A percentile compares a stretch with the other conserved stretches of the same genome.
Evolutionary conservation across 257 asterid genomes (phyloP).

Genomic region (Verbena officinalis): DNA sequence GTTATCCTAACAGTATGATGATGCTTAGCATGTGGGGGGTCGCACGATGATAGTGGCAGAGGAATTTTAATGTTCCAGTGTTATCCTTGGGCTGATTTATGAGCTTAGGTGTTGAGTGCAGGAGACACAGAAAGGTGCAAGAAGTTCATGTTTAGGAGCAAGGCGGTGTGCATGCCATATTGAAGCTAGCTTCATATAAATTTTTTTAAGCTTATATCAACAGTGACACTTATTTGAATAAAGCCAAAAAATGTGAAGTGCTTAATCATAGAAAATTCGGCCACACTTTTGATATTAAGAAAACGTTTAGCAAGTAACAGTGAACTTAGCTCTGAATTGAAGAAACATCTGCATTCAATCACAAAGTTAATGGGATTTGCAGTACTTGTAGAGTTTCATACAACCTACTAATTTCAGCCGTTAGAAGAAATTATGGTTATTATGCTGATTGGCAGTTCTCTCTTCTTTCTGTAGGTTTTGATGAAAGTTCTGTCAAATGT

Average conservation of each 20-base stretch:
- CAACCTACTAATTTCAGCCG: not conserved
- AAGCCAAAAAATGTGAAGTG: not conserved
- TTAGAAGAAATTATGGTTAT: not conserved
- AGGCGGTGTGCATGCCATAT: not conserved
- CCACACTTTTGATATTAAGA: not conserved
- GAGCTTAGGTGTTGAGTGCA: conserved; percentile 6
- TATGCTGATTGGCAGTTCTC: conserved; percentile 29
- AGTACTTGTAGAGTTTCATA: not conserved
- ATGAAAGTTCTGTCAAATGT: conserved; percentile 91
- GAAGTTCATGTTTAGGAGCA: not conserved
- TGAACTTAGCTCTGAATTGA: conserved; percentile 2
- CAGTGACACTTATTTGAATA: not conserved
- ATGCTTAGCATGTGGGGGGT: not conserved
- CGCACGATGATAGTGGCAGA: conserved; percentile 3
- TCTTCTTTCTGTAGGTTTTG: conserved; percentile 59
- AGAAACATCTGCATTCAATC: not conserved
- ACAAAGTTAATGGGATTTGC: not conserved
- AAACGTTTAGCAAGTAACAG: not conserved
- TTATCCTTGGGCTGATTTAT: not conserved
- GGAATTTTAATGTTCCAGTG: not conserved
- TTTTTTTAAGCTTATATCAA: not conserved
- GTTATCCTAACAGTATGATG: not conserved
- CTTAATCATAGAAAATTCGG: not conserved
- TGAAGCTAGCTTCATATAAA: not conserved
- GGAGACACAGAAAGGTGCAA: not conserved